Conservation (phyloP, 2,329 filamentous ascomycete species). For the Emergomyces africanus region DNA sequence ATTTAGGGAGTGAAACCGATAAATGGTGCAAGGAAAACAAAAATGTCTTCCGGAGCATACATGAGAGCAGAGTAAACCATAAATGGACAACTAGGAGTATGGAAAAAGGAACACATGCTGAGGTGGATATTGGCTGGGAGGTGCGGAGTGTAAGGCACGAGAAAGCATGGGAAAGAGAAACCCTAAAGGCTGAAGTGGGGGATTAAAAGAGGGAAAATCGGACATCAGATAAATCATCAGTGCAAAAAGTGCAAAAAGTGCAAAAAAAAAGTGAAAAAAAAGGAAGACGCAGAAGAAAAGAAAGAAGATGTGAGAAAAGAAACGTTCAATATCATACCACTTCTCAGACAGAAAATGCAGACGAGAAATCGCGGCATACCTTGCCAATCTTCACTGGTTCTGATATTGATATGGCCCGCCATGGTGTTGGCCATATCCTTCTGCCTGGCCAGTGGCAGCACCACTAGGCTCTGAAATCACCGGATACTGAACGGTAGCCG, state of each 20-base stretch:
- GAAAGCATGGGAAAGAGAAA: neutral
- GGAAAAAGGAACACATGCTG: neutral
- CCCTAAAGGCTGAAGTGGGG: neutral
- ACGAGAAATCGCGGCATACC: neutral
- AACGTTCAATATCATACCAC: neutral
- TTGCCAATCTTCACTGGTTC: neutral
- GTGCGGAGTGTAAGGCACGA: neutral
- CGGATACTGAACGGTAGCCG: neutral
- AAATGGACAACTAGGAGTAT: too few relatives aligned
- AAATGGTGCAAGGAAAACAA: too few relatives aligned
- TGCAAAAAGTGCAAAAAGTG: too few relatives aligned
- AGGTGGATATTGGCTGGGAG: neutral
- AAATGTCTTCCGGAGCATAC: too few relatives aligned
- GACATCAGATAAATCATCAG: too few relatives aligned
- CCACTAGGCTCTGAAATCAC: neutral
- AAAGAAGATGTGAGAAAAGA: neutral
- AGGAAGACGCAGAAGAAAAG: neutral
- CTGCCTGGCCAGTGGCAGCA: neutral
- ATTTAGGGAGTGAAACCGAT: neutral
- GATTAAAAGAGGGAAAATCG: neutral
- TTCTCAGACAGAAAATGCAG: neutral
- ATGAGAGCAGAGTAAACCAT: too few relatives aligned
- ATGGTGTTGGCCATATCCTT: neutral
- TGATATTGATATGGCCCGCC: constrained; percentile 3
- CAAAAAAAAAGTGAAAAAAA: neutral